A percentile compares a stretch with the other conserved stretches of the same genome.
phyloP scores from a whole-genome alignment of 2,329 filamentous ascomycete species.

The Raffaelea arxii region DNA sequence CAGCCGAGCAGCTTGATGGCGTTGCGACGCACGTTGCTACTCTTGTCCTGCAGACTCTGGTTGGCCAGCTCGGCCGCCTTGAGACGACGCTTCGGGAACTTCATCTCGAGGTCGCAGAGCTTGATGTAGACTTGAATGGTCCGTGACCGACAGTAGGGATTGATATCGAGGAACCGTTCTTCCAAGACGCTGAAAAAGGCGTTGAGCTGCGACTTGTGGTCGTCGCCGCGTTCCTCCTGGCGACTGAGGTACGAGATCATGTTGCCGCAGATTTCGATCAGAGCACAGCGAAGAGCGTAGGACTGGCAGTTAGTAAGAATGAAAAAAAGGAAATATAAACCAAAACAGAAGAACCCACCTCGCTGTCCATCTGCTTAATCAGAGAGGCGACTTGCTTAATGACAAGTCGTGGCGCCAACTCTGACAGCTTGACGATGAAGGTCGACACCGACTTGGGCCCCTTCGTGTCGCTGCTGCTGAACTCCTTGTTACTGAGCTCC shows the following conservation, averaged over 20 bases:
- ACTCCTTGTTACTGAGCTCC: conserved; percentile 95
- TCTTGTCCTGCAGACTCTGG: conserved; percentile 91
- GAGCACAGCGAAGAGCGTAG: conserved; percentile 82
- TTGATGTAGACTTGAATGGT: conserved; percentile 89
- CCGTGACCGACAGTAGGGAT: conserved; percentile 88
- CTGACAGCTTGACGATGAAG: conserved; percentile 88
- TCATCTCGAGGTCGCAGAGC: conserved; percentile 88
- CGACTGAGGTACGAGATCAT: conserved; percentile 84
- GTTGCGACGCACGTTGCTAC: conserved; percentile 91
- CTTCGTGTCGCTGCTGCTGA: conserved; percentile 90
- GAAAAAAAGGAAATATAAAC: not conserved
- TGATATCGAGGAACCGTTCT: conserved; percentile 90
- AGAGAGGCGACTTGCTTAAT: conserved; percentile 97
- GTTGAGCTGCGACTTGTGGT: conserved; percentile 89
- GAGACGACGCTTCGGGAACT: conserved; percentile 87
- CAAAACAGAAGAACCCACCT: conserved; percentile 42
- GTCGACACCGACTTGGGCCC: conserved; percentile 93
- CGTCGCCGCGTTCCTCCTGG: conserved; percentile 83
- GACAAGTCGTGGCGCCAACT: conserved; percentile 80
- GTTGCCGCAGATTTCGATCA: conserved; percentile 96
- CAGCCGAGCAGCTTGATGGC: conserved; percentile 86
- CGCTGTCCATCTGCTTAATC: conserved; percentile 90
- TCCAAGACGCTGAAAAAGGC: conserved; percentile 96
- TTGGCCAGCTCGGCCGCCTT: conserved; percentile 79
- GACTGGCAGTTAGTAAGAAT: conserved; percentile 42